A percentile compares a stretch with the other conserved stretches of the same genome.
These are phyloP conservation scores for Fragaria vesca DNA, from an alignment of 306 rosid species.

Conservation along the genomic window DNA sequence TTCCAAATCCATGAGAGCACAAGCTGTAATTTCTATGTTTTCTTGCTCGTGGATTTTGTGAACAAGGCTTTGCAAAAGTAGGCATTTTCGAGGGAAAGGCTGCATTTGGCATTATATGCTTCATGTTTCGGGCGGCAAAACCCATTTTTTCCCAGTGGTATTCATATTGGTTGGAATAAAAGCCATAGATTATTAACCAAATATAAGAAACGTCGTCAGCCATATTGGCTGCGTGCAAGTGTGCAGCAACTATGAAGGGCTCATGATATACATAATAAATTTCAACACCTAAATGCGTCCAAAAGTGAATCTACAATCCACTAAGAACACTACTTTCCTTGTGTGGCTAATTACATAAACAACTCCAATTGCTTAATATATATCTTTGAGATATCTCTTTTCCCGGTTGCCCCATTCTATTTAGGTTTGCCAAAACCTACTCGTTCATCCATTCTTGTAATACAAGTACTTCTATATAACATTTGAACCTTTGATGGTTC, in stretches of 20 bases:
- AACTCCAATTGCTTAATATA: not conserved
- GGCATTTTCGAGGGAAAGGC: not conserved
- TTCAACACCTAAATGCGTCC: not conserved
- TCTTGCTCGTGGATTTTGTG: not conserved
- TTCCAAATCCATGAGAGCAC: constrained; percentile 3
- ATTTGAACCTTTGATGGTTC: too few relatives aligned
- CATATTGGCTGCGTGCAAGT: not conserved
- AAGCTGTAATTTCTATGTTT: not conserved
- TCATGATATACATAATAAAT: not conserved
- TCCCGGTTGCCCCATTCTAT: not conserved
- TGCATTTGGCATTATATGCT: not conserved
- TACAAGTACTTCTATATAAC: too few relatives aligned
- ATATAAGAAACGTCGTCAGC: not conserved
- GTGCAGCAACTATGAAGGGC: too few relatives aligned
- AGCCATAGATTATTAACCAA: not conserved
- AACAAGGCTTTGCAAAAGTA: not conserved
- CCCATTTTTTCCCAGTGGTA: not conserved
- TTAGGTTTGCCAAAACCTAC: not conserved
- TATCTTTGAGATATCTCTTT: too few relatives aligned
- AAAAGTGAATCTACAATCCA: too few relatives aligned
- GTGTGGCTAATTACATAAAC: too few relatives aligned
- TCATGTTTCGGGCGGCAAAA: not conserved
- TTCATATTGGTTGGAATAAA: not conserved
- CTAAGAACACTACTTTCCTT: too few relatives aligned
- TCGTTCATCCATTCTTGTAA: too few relatives aligned